phyloP scores from a whole-genome alignment of 2,329 filamentous ascomycete genomes.

The Sodiomyces alkalinus region DNA sequence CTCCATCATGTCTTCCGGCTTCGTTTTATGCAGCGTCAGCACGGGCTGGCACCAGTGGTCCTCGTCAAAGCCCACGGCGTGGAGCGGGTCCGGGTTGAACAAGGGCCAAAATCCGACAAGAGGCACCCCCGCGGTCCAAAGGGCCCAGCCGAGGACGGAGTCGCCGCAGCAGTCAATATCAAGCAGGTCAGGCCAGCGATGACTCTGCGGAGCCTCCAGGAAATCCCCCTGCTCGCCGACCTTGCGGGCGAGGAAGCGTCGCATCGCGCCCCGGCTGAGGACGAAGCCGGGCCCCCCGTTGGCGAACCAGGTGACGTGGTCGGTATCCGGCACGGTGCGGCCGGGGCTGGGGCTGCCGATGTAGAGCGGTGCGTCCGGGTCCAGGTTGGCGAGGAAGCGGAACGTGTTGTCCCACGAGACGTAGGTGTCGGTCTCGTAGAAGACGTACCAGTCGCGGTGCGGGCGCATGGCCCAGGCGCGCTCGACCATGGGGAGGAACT shows the following conservation, averaged over 20 bases:
- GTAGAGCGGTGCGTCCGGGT: slow-evolving; percentile 27
- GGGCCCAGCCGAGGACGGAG: slow-evolving; percentile 30
- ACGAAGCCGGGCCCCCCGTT: slow-evolving; percentile 33
- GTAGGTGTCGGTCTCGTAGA: slow-evolving; percentile 40
- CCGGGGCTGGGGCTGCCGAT: slow-evolving; percentile 32
- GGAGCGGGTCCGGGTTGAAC: slow-evolving; percentile 33
- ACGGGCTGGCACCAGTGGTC: slow-evolving; percentile 35
- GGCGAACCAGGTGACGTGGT: slow-evolving; percentile 26
- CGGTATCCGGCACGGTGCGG: slow-evolving; percentile 13
- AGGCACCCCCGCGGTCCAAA: slow-evolving; percentile 26
- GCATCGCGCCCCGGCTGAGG: slow-evolving; percentile 27
- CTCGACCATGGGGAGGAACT: slow-evolving; percentile 40
- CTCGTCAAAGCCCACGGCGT: slow-evolving; percentile 29
- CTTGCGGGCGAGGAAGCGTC: slow-evolving; percentile 20
- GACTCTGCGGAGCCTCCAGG: slow-evolving; percentile 19
- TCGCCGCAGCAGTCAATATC: slow-evolving; percentile 36
- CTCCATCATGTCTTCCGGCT: slow-evolving; percentile 28
- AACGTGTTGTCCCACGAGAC: slow-evolving; percentile 25
- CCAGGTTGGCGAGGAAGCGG: slow-evolving; percentile 31
- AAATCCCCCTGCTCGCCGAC: slow-evolving; percentile 18
- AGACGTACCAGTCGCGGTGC: slow-evolving; percentile 37
- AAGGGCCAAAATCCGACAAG: slow-evolving; percentile 32
- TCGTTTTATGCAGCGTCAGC: slow-evolving; percentile 31
- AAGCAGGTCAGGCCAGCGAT: slow-evolving; percentile 24
- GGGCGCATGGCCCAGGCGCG: slow-evolving; percentile 29